Base-by-base conservation (phyloP, 225 moss, liverwort and hornwort genomes). In the Antitrichia curtipendula region DNA sequence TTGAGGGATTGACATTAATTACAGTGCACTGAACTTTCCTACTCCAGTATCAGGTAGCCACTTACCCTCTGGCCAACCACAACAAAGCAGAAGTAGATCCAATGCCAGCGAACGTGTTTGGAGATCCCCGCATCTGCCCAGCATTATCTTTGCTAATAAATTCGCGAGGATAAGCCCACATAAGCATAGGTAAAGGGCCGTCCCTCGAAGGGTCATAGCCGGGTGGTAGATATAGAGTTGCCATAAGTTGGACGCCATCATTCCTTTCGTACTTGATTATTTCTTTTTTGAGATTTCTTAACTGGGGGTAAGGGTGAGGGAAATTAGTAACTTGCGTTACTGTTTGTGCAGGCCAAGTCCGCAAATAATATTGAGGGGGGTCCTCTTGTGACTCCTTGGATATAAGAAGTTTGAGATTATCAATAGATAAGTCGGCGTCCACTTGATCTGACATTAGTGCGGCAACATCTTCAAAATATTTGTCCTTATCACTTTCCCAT, bases 101-200 rank as follows among this genome's bases (percentile, higher is more conserved):
- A 92, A 97, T 97, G 87, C 98, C 97, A 82, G 97, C 92, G 88
- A 97, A 99, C 53, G 97, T 94, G 86, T 97, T 92, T 38, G 92
- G 97, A 78, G 98, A 99, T 17, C 98, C 96, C 70, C 96, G 89
- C 96, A 96, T 99, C 81, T 99, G 97, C 47, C 97, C 94, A 86
- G 96, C 96, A 83, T 96, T 95, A 86, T 97, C 98, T 87, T 96
- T 99, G 82, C 88, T 97, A 75, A 97, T 99, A 75, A 99, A 99
- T 83, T 99, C 97, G 24, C 97, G 93, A 60, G 97, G 98, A 90
- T 99, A 99, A 62, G 98, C 98, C 98, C 98, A 99, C 87, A 99
- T 88, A 28, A 99, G 94, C 84, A 93, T 95, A 74, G 97, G 96
- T 69, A 95, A 88, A 86, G 93, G 94, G 17, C 97, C 98, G 50